These are phyloP conservation scores for Paraconiothyrium brasiliense DNA, from an alignment of 2,329 filamentous ascomycete genomes.

Conservation along the genomic window DNA sequence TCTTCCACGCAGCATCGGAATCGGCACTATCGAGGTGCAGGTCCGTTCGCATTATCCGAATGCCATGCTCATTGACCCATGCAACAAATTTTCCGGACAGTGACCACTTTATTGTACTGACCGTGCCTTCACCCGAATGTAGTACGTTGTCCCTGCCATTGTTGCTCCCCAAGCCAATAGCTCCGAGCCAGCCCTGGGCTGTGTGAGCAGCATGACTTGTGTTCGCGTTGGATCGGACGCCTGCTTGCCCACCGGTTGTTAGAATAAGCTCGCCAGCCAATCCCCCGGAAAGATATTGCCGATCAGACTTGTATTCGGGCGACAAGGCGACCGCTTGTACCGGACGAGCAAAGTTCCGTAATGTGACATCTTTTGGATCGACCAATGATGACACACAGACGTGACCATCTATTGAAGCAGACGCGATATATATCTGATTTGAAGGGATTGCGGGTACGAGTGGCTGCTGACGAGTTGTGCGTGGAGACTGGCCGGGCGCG, in stretches of 20 bases:
- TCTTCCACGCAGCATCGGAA: slow-evolving; percentile 88
- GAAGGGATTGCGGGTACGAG: slow-evolving; percentile 76
- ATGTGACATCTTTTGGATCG: slow-evolving; percentile 86
- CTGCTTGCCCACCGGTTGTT: slow-evolving; percentile 81
- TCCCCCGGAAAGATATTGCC: slow-evolving; percentile 89
- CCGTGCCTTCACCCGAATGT: slow-evolving; percentile 90
- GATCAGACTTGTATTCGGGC: slow-evolving; percentile 90
- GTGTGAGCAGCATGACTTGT: slow-evolving; percentile 86
- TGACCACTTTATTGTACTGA: slow-evolving; percentile 95
- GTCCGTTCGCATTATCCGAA: slow-evolving; percentile 96
- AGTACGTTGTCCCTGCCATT: slow-evolving; percentile 85
- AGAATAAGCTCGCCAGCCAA: slow-evolving; percentile 87
- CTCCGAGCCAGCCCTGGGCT: slow-evolving; percentile 90
- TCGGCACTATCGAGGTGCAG: slow-evolving; percentile 80
- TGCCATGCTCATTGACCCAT: slow-evolving; percentile 96
- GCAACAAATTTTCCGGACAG: slow-evolving; percentile 89
- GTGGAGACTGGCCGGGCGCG: slow-evolving; percentile 53
- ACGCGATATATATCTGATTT: slow-evolving; percentile 92
- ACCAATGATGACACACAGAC: slow-evolving; percentile 89
- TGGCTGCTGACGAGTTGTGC: slow-evolving; percentile 62
- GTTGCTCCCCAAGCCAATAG: slow-evolving; percentile 80
- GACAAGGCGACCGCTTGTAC: slow-evolving; percentile 94
- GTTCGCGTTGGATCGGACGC: slow-evolving; percentile 83
- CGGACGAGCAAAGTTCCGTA: slow-evolving; percentile 93
- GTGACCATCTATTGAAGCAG: slow-evolving; percentile 94